Evolutionary conservation across 108 stramenopile genomes (phyloP), one percentile per base, ranked within the genome.

Genomic region (Mediolabrus comicus): DNA sequence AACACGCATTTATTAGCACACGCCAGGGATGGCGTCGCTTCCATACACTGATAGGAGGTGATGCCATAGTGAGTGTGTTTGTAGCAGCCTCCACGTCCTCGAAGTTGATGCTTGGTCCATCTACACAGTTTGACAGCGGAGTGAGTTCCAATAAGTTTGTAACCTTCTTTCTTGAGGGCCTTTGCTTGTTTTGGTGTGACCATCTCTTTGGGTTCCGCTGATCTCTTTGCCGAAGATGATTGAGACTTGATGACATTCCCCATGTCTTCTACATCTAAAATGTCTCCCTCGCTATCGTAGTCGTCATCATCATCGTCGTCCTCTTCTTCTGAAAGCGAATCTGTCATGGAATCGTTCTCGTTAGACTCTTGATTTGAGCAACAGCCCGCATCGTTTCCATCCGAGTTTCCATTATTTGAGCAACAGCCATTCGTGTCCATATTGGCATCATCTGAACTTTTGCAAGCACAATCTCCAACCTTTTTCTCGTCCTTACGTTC

Each of bases 1-100:
- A 98, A 98, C 31, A 95, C 95, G 79, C 98, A 98, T 77, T 97
- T 97, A 82, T 97, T 97, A 49, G 96, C 98, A 81, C 98, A 98
- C 14, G 96, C 95, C 41, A 98, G 62, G 55, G 82, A 83, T 13
- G 97, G 95, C 8, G 98, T 98, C 8, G 95, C 94, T 72, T 98
- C 98, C 96, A 98, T 98, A 75, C 96, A 98, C 76, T 98, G 96
- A 69, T 98, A 97, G 16, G 81, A 83, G 5, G 96, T 97, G 65
- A 98, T 98, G 1, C 96, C 97, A 60, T 98, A 98, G 67, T 94
- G 95, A 25, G 92, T 96, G 78, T 98, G 97, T 64, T 98, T 98
- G 88, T 98, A 98, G 65, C 96, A 98, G 1, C 97, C 96, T 17
- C 97, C 97, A 29, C 96, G 79, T 16, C 98, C 96, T 13, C 96